A percentile compares a stretch with the other conserved stretches of the same genome.
These are phyloP conservation scores for Patellifolia procumbens DNA, from an alignment of 179 eudicot species.

Conservation along the genomic window DNA sequence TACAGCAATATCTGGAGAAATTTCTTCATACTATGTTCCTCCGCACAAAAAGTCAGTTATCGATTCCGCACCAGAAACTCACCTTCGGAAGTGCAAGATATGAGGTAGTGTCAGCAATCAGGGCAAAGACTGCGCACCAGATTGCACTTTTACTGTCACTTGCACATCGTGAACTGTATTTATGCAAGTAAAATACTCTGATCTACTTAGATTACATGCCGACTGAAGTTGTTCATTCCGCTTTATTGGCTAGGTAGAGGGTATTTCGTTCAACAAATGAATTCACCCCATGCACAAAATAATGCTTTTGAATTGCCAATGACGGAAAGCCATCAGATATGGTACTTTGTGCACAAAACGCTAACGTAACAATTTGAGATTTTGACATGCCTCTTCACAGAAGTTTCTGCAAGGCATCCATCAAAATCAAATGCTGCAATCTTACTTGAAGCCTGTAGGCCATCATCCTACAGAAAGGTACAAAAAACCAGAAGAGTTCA, in stretches of 20 bases:
- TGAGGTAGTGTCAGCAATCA: constrained; percentile 1
- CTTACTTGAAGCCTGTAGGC: constrained; percentile 66
- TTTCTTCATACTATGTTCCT: neutral
- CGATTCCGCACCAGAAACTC: neutral
- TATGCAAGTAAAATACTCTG: neutral
- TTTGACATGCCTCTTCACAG: constrained; percentile 58
- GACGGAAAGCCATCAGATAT: neutral
- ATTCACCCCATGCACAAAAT: neutral
- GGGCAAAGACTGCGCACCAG: neutral
- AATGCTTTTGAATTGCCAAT: neutral
- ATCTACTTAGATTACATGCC: neutral
- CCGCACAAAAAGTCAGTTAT: neutral
- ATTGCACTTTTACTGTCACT: neutral
- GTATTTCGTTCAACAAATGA: neutral
- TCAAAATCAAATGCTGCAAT: constrained; percentile 99
- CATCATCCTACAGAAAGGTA: constrained; percentile 63
- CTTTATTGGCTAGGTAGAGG: neutral
- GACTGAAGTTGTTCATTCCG: neutral
- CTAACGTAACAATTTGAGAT: constrained; percentile 4
- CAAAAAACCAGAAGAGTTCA: neutral
- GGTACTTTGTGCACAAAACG: neutral
- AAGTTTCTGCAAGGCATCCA: constrained; percentile 92
- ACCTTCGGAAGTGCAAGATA: neutral
- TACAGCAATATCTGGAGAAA: neutral
- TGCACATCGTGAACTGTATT: neutral